Percentiles rank a stretch among this genome's conserved stretches.
phyloP scores from a whole-genome alignment of 768 basidiomycete species.

The Lanmaoa pseudosensibilis region DNA sequence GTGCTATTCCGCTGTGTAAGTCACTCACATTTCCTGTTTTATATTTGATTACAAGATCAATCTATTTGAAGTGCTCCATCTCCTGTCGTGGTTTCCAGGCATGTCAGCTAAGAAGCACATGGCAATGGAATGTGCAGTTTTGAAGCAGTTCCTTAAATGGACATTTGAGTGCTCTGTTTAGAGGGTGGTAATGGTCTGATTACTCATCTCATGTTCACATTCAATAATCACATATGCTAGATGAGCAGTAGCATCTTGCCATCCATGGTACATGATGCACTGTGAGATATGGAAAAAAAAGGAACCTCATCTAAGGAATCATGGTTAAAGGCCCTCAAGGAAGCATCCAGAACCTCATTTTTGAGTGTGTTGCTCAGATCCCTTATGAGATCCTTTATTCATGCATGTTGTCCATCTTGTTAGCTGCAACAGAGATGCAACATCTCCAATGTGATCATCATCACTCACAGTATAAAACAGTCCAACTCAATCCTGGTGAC shows the following conservation, averaged over 20 bases:
- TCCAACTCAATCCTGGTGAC: neutral
- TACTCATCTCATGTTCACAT: too few species aligned
- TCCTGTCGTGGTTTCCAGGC: conserved; percentile 15
- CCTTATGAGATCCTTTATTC: neutral
- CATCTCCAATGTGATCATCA: neutral
- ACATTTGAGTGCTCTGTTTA: conserved; percentile 2
- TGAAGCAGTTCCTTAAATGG: conserved; percentile 1
- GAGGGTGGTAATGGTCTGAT: neutral
- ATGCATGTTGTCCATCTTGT: neutral
- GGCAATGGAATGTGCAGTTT: neutral
- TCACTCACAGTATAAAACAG: neutral
- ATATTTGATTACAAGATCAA: neutral
- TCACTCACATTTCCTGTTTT: neutral
- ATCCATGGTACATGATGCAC: conserved; percentile 8
- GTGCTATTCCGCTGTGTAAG: conserved; percentile 12
- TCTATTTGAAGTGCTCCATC: neutral
- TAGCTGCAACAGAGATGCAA: neutral
- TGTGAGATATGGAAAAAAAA: conserved; percentile 1
- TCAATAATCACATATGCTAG: neutral
- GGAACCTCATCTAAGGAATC: neutral
- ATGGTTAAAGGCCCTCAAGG: conserved; percentile 9
- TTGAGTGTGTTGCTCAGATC: conserved; percentile 3
- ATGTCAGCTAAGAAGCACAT: conserved; percentile 13
- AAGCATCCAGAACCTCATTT: conserved; percentile 5
- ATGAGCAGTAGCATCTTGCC: neutral